phyloP scores from a whole-genome alignment of 2,329 filamentous ascomycete species.

The Fusarium incarnatum region DNA sequence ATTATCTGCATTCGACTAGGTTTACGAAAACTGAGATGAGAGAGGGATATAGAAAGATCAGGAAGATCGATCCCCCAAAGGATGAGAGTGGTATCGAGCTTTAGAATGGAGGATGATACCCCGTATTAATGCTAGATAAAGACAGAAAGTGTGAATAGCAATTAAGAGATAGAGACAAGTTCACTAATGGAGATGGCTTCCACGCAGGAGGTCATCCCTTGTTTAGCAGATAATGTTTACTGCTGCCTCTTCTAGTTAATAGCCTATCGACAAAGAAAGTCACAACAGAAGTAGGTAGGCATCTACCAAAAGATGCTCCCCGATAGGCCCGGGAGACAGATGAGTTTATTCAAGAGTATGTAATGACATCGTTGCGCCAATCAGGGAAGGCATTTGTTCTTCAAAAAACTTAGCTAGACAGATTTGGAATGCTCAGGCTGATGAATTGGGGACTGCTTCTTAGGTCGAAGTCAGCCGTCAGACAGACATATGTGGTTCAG shows the following conservation, averaged over 20 bases:
- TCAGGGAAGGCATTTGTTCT: no score
- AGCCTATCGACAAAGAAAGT: neutral
- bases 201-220: neutral
- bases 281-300: neutral
- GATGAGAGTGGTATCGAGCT: neutral
- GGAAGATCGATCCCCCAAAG: conserved; percentile 4
- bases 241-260: neutral
- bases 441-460: no score
- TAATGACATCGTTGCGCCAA: no score
- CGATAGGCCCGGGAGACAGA: no score
- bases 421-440: no score
- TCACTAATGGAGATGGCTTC: neutral
- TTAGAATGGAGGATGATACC: neutral
- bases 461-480: no score
- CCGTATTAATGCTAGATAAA: neutral
- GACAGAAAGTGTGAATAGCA: neutral
- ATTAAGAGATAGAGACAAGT: neutral
- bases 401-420: no score
- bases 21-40: conserved; percentile 25
- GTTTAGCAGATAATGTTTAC: neutral
- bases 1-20: conserved; percentile 12
- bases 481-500: no score
- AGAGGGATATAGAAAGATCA: conserved; percentile 27
- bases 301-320: neutral
- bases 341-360: no score